phyloP scores from a whole-genome alignment of 1,139 yeast genomes.

The Scheffersomyces cryptocercus region DNA sequence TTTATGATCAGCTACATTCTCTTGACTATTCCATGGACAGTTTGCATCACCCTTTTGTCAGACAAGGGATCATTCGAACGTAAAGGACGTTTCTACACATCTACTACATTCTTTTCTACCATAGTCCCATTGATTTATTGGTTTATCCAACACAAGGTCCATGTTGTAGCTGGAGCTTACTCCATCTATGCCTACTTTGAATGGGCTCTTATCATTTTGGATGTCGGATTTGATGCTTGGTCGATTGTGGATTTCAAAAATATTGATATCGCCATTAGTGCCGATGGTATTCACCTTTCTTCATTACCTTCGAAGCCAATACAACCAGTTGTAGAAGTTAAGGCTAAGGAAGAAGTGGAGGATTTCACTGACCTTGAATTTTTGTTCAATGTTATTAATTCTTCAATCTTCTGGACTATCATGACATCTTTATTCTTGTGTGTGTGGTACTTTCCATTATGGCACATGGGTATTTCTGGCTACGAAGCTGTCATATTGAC shows the following conservation, averaged over 20 bases:
- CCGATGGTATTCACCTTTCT: conserved; percentile 17
- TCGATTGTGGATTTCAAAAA: conserved; percentile 67
- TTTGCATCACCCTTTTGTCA: conserved; percentile 59
- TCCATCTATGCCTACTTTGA: conserved; percentile 92
- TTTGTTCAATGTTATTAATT: conserved; percentile 50
- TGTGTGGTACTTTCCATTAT: conserved; percentile 95
- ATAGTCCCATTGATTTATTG: conserved; percentile 83
- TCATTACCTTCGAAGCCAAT: conserved; percentile 1
- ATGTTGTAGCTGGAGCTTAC: conserved; percentile 88
- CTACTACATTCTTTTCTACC: conserved; percentile 63
- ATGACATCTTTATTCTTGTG: conserved; percentile 78
- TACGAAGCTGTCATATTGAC: conserved; percentile 71
- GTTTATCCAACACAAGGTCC: conserved; percentile 91
- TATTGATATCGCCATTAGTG: conserved; percentile 44
- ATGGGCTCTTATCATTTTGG: conserved; percentile 84
- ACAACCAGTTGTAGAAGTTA: background rate
- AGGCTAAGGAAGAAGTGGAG: conserved; percentile 9
- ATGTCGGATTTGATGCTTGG: conserved; percentile 82
- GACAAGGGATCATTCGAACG: conserved; percentile 48
- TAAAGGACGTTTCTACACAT: conserved; percentile 54
- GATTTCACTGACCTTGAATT: conserved; percentile 43
- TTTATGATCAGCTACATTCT: conserved; percentile 91
- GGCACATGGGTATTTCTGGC: conserved; percentile 98
- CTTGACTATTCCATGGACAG: conserved; percentile 89
- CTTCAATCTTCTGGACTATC: conserved; percentile 83